Evolutionary conservation across 78 protist species (phyloP).

Genomic region (Bigelowiella natans): DNA sequence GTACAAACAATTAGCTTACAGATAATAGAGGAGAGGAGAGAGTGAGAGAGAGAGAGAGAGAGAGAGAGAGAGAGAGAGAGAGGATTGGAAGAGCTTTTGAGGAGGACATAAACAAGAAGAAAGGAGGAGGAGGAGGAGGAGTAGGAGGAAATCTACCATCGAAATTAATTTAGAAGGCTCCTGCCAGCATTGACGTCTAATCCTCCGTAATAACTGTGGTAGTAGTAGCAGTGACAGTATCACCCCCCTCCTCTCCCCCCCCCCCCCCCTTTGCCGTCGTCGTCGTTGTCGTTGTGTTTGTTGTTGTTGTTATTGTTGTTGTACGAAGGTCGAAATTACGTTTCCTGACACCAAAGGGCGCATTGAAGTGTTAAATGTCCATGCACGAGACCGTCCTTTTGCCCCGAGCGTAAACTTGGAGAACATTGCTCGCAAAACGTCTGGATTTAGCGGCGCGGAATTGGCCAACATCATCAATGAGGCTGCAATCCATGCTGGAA

Average conservation of each 20-base stretch:
- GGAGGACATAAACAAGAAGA: neutral
- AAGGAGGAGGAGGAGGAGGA: neutral
- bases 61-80: neutral
- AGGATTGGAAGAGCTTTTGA: neutral
- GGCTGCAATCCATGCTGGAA: neutral
- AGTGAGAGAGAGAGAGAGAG: neutral
- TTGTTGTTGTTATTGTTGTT: neutral
- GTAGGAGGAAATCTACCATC: too few relatives aligned
- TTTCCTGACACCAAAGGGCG: neutral
- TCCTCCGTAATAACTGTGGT: too few relatives aligned
- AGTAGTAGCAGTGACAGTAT: too few relatives aligned
- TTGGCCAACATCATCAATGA: neutral
- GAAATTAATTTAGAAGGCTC: too few relatives aligned
- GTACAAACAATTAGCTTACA: neutral
- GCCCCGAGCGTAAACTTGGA: neutral
- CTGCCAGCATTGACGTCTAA: too few relatives aligned
- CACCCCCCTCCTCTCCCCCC: neutral
- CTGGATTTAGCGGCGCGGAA: neutral
- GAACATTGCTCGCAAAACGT: neutral
- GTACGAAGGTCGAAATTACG: neutral
- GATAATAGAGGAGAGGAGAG: too few relatives aligned
- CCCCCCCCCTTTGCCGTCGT: neutral
- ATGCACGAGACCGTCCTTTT: neutral
- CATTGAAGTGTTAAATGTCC: neutral
- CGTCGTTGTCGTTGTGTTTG: neutral